Percentiles rank a stretch among this genome's conserved stretches.
phyloP scores from a whole-genome alignment of 257 asterid species.

The Forsythia viridissima region DNA sequence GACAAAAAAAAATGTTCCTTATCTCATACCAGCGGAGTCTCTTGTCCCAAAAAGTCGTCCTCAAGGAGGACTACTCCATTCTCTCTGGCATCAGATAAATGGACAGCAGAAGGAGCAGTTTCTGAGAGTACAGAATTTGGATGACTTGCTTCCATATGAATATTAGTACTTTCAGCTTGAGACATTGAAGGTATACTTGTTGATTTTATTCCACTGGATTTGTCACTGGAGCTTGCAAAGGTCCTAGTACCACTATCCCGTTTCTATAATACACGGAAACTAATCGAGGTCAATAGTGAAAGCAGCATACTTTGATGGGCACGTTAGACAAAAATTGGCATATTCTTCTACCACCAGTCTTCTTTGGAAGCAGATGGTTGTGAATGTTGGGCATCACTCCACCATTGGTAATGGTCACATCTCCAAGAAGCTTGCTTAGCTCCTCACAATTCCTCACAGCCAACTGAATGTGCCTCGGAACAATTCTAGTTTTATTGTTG shows the following conservation, averaged over 20 bases:
- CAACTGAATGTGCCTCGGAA: too few species aligned
- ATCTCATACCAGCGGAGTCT: slow-evolving; percentile 71
- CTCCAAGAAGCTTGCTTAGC: too few species aligned
- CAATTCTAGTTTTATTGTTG: too few species aligned
- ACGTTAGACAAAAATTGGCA: too few species aligned
- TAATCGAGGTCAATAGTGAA: slow-evolving; percentile 29
- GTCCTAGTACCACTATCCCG: slow-evolving; percentile 77
- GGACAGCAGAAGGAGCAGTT: slow-evolving; percentile 59
- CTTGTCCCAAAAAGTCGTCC: slow-evolving; percentile 64
- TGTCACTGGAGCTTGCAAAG: slow-evolving; percentile 86
- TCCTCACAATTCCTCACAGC: too few species aligned
- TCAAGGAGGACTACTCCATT: slow-evolving; percentile 54
- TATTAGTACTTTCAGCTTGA: slow-evolving; percentile 68
- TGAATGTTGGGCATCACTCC: too few species aligned
- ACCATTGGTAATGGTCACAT: too few species aligned
- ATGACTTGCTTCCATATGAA: slow-evolving; percentile 62
- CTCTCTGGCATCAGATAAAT: slow-evolving; percentile 55
- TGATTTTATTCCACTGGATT: slow-evolving; percentile 90
- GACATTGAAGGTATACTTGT: slow-evolving; percentile 86
- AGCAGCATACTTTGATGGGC: slow-evolving; percentile 2
- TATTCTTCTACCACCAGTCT: too few species aligned
- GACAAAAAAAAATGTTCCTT: slow-evolving; percentile 17
- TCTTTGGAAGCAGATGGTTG: too few species aligned
- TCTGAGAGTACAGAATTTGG: slow-evolving; percentile 71
- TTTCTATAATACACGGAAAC: slow-evolving; percentile 54